phyloP scores from a whole-genome alignment of 345 rosid species.

The Rhizophora mangle region DNA sequence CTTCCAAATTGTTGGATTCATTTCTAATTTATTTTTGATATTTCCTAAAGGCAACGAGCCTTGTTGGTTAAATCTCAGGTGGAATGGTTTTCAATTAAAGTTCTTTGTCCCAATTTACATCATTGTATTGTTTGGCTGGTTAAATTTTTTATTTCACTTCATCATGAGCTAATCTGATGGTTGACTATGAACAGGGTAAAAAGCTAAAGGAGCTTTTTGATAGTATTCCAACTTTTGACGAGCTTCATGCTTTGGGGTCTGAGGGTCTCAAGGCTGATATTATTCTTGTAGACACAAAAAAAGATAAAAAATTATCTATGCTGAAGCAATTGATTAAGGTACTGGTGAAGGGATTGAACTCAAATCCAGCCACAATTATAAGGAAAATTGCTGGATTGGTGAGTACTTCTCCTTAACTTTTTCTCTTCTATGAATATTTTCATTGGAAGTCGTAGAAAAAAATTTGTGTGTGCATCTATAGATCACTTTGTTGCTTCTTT shows the following conservation, averaged over 20 bases:
- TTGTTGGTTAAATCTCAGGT: too few relatives aligned
- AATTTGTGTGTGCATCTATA: background rate
- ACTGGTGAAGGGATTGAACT: slow-evolving; percentile 78
- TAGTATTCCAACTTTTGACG: slow-evolving; percentile 74
- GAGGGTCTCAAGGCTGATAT: slow-evolving; percentile 74
- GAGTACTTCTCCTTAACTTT: slow-evolving; percentile 26
- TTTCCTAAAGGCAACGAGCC: too few relatives aligned
- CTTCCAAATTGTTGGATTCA: too few relatives aligned
- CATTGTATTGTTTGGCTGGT: too few relatives aligned
- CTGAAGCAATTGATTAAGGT: slow-evolving; percentile 73
- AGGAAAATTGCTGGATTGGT: slow-evolving; percentile 98
- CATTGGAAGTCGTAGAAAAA: background rate
- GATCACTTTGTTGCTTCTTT: too few relatives aligned
- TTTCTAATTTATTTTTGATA: too few relatives aligned
- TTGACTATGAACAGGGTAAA: slow-evolving; percentile 54
- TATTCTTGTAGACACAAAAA: slow-evolving; percentile 78
- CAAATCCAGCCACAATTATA: slow-evolving; percentile 81
- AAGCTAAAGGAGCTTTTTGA: slow-evolving; percentile 71
- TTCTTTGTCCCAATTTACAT: too few relatives aligned
- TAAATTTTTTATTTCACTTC: too few relatives aligned
- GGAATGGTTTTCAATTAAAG: too few relatives aligned
- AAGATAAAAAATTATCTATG: slow-evolving; percentile 86
- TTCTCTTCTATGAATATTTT: slow-evolving; percentile 4
- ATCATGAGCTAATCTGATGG: slow-evolving; percentile 4
- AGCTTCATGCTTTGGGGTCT: slow-evolving; percentile 73